A percentile compares a stretch with the other conserved stretches of the same genome.
These are phyloP conservation scores for Lenwebbia sp. DNA, from an alignment of 345 rosid species.

Conservation along the genomic window DNA sequence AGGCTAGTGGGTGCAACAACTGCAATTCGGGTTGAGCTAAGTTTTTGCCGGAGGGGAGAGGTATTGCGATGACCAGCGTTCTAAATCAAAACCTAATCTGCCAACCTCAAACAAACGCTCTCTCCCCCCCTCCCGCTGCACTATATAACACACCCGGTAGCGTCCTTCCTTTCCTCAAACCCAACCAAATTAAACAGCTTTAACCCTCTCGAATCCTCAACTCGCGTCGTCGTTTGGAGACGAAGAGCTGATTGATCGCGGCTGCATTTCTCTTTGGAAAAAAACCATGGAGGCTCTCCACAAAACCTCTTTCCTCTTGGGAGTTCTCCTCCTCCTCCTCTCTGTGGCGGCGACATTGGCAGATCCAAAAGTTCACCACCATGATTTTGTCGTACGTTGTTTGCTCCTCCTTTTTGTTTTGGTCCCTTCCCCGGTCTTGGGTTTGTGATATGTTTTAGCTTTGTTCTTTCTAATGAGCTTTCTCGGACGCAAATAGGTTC, in stretches of 20 bases:
- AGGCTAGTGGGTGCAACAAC: constrained; percentile 65
- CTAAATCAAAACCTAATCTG: constrained; percentile 53
- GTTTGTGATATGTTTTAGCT: neutral
- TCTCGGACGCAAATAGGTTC: constrained; percentile 27
- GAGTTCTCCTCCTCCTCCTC: constrained; percentile 27
- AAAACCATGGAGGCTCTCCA: neutral
- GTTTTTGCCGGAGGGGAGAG: neutral
- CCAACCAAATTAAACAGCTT: constrained; percentile 1
- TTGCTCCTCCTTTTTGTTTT: neutral
- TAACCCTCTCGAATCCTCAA: neutral
- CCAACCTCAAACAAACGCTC: constrained; percentile 32
- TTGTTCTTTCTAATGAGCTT: neutral
- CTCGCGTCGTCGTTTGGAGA: neutral
- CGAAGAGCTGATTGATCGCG: neutral
- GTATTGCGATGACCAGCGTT: neutral
- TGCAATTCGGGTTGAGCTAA: constrained; percentile 22
- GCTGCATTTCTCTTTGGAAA: neutral
- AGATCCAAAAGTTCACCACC: constrained; percentile 41
- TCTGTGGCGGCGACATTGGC: constrained; percentile 20
- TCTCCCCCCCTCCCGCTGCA: constrained; percentile 5
- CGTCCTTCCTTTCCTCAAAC: neutral
- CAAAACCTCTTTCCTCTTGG: constrained; percentile 5
- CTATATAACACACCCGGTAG: neutral
- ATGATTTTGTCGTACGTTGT: constrained; percentile 64
- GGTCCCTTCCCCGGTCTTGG: neutral